Evolutionary conservation across 129 eudicot genomes (phyloP).

Genomic region (Helianthus annuus): HanXRQr2.0-SUNRISE NC_035440.2:124554527-124555026

Average conservation of each 20-base stretch:
- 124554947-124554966: constrained; percentile 95
- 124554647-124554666: constrained; percentile 96
- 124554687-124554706: constrained; percentile 79
- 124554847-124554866: constrained; percentile 89
- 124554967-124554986: constrained; percentile 91
- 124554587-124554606: constrained; percentile 90
- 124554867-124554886: constrained; percentile 69
- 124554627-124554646: constrained; percentile 97
- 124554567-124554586: constrained; percentile 81
- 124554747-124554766: constrained; percentile 72
- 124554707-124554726: constrained; percentile 78
- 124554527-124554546: constrained; percentile 59
- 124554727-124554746: constrained; percentile 60
- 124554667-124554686: constrained; percentile 78
- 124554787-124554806: constrained; percentile 55
- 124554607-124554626: constrained; percentile 89
- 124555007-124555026: constrained; percentile 93
- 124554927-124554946: constrained; percentile 62
- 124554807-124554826: constrained; percentile 49
- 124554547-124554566: constrained; percentile 69
- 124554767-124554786: constrained; percentile 71
- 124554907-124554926: constrained; percentile 85
- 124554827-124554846: constrained; percentile 67
- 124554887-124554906: constrained; percentile 96
- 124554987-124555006: constrained; percentile 88